phyloP scores from a whole-genome alignment of 176 grass and related monocot genomes.

The Puccinellia tenuiflora region DNA sequence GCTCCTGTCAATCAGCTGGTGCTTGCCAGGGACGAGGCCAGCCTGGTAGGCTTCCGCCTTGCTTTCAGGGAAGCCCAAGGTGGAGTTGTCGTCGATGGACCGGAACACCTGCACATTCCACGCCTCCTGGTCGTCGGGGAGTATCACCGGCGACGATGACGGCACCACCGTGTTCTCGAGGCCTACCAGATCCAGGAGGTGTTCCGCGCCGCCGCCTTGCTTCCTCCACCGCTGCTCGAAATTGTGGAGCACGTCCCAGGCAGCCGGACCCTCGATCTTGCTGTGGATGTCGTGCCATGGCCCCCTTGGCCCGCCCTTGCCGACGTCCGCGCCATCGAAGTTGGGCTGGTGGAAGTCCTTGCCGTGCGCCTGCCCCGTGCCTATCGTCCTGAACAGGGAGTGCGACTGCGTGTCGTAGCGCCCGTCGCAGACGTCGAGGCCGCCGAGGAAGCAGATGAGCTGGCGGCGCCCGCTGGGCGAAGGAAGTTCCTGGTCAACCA shows the following conservation, averaged over 20 bases:
- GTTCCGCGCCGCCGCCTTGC: slow-evolving; percentile 41
- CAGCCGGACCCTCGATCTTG: slow-evolving; percentile 41
- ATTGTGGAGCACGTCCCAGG: background rate
- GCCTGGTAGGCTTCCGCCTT: slow-evolving; percentile 46
- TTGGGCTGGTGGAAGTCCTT: slow-evolving; percentile 81
- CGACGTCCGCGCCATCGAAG: slow-evolving; percentile 19
- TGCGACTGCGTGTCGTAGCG: slow-evolving; percentile 58
- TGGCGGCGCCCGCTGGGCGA: slow-evolving; percentile 48
- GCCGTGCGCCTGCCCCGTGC: slow-evolving; percentile 36
- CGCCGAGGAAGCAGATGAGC: slow-evolving; percentile 69
- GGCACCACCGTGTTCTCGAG: slow-evolving; percentile 42
- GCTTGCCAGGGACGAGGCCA: slow-evolving; percentile 67
- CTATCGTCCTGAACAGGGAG: slow-evolving; percentile 19
- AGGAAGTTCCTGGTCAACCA: slow-evolving; percentile 53
- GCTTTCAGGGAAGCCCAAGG: slow-evolving; percentile 53
- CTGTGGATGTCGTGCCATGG: slow-evolving; percentile 81
- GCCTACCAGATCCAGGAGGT: slow-evolving; percentile 44
- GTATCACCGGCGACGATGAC: slow-evolving; percentile 52
- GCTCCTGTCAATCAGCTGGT: slow-evolving; percentile 77
- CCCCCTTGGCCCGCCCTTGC: slow-evolving; percentile 25
- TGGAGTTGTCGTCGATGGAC: slow-evolving; percentile 56
- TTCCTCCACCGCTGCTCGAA: slow-evolving; percentile 20
- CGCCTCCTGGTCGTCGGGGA: slow-evolving; percentile 49
- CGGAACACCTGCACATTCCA: slow-evolving; percentile 86
- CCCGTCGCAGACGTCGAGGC: slow-evolving; percentile 80